phyloP scores from a whole-genome alignment of 192 early-diverging fungal species.

The Glomus cerebriforme region DNA sequence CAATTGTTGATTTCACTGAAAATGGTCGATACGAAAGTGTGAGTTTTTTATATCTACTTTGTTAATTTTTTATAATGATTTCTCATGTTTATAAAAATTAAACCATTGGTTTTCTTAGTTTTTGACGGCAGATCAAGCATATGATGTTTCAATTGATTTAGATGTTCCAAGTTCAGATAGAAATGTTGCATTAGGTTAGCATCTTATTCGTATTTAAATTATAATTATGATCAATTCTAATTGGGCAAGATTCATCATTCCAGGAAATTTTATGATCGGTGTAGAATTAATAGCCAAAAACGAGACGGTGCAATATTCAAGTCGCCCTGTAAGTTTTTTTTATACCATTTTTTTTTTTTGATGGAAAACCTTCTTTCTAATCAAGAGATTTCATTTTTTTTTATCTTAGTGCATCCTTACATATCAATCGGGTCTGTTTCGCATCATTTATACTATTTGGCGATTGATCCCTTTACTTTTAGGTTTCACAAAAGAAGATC shows the following conservation, averaged over 20 bases:
- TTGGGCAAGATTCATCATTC: background rate
- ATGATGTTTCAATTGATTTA: constrained; percentile 47
- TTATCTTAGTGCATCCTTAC: constrained; percentile 43
- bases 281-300: constrained; percentile 34
- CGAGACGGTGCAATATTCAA: constrained; percentile 42
- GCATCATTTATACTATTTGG: constrained; percentile 45
- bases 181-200: constrained; percentile 45
- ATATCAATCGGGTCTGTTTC: constrained; percentile 43
- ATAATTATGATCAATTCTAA: background rate
- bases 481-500: constrained; percentile 48
- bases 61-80: background rate
- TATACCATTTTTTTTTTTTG: background rate
- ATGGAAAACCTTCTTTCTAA: background rate
- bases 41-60: background rate
- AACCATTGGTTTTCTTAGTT: constrained; percentile 35
- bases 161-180: constrained; percentile 44
- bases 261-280: constrained; percentile 49
- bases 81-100: background rate
- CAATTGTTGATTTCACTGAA: constrained; percentile 43
- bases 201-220: background rate
- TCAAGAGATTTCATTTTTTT: background rate
- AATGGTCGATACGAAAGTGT: constrained; percentile 38
- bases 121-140: constrained; percentile 44
- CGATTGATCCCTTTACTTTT: constrained; percentile 44
- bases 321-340: constrained; percentile 47